Evolutionary conservation across 108 stramenopile species (phyloP).

Genomic region (Stephanodiscus triporus): DNA sequence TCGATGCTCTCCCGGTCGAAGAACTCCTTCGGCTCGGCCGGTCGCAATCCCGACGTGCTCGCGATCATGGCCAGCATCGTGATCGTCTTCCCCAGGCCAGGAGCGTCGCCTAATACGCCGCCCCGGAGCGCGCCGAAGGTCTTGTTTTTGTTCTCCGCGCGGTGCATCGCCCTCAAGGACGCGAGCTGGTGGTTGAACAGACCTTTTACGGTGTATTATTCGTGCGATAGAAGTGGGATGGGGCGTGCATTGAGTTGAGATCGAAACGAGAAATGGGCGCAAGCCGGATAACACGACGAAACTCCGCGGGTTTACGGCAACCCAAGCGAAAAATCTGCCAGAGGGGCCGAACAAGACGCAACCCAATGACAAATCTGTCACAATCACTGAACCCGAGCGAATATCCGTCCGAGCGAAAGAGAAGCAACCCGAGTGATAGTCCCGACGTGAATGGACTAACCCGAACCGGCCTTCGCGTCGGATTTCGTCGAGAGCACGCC

Average conservation of each 20-base stretch:
- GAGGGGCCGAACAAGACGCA: no score
- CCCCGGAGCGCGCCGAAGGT: slow-evolving; percentile 64
- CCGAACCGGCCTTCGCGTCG: slow-evolving; percentile 33
- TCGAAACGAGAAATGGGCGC: no score
- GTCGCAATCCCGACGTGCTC: slow-evolving; percentile 44
- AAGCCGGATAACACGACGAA: neutral
- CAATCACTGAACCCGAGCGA: no score
- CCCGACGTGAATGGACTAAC: slow-evolving; percentile 3
- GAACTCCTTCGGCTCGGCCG: slow-evolving; percentile 54
- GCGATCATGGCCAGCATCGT: slow-evolving; percentile 69
- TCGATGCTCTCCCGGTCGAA: slow-evolving; percentile 35
- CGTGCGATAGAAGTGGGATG: no score
- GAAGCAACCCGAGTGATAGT: no score
- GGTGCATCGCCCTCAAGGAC: slow-evolving; percentile 55
- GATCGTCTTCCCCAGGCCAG: slow-evolving; percentile 87
- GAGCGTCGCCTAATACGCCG: slow-evolving; percentile 83
- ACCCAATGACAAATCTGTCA: no score
- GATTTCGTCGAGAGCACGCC: slow-evolving; percentile 42
- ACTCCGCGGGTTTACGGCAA: no score
- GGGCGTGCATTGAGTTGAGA: no score
- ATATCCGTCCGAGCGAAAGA: no score
- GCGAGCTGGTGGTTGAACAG: slow-evolving; percentile 65
- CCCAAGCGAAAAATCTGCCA: no score
- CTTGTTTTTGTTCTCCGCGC: slow-evolving; percentile 41
- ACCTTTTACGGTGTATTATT: neutral